Evolutionary conservation across 805 yeast genomes (phyloP), one percentile per base, ranked within the genome.

Genomic region (Phaffomyces thermotolerans): DNA sequence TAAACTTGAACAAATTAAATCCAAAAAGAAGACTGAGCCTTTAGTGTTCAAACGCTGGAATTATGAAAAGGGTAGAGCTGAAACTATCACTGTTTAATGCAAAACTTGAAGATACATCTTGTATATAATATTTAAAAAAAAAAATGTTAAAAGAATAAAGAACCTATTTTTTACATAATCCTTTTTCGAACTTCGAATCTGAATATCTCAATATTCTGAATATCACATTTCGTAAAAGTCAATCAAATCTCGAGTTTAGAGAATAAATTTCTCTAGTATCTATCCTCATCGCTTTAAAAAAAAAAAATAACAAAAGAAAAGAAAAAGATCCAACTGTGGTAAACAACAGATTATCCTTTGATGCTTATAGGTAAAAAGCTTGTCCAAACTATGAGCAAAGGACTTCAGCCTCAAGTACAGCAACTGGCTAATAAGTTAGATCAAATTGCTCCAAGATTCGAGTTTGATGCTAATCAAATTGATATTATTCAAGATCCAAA

Each of bases 391-490:
- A 43, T 43, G 46, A 33, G 30, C 33, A 35, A 17, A 31, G 34
- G 39, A 17, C 18, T 74, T 51, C 68, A 74, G 48, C 75, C 79
- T 1, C 63, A 74, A 27, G 56, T 75, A 23, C 57, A 62, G 13
- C 53, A 71, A 3, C 58, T 76, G 13, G 60, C 71, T 37, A 68
- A 66, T 43, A 84, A 79, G 57, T 58, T 84, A 38, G 87, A 84
- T 52, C 62, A 72, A 34, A 62, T 81, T 4, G 78, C 84, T 2
- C 91, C 91, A 4, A 68, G 87, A 34, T 88, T 87, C 56, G 73
- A 73, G 42, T 58, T 87, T 29, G 62, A 66, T 8, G 63, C 66
- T 18, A 77, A 71, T 34, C 78, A 83, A 47, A 74, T 89, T 34
- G 75, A 73, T 36, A 74, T 90, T 15, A 50, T 90, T 29, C 66